Evolutionary conservation across 2,329 filamentous ascomycete species (phyloP).

Genomic region (Coccinonectria pachysandricola): DNA sequence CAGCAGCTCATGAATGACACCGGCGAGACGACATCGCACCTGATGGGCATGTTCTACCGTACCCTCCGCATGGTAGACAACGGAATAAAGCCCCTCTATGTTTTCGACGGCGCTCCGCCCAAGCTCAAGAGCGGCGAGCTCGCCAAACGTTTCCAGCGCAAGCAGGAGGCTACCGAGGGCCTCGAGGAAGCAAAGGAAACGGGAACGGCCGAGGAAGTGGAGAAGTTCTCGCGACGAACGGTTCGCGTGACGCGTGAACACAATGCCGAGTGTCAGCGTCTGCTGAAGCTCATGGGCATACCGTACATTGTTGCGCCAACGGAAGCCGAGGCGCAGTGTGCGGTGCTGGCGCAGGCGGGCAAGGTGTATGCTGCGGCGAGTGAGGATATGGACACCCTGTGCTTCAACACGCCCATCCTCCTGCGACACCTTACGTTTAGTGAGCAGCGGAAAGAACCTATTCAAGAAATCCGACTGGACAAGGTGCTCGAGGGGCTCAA

Average conservation of each 20-base stretch:
- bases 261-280: slow-evolving; percentile 83
- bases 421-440: slow-evolving; percentile 91
- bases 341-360: slow-evolving; percentile 74
- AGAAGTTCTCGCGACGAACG: slow-evolving; percentile 90
- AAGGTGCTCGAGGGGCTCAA: slow-evolving; percentile 76
- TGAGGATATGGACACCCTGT: slow-evolving; percentile 98
- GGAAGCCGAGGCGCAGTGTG: slow-evolving; percentile 95
- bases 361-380: slow-evolving; percentile 96
- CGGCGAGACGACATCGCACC: slow-evolving; percentile 92
- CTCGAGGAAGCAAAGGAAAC: slow-evolving; percentile 96
- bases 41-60: slow-evolving; percentile 99
- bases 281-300: slow-evolving; percentile 91
- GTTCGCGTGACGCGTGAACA: slow-evolving; percentile 95
- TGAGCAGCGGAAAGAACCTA: slow-evolving; percentile 94
- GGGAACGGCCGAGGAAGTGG: slow-evolving; percentile 90
- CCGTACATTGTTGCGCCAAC: slow-evolving; percentile 93
- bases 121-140: slow-evolving; percentile 97
- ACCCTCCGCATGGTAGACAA: slow-evolving; percentile 97
- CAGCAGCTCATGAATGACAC: slow-evolving; percentile 93
- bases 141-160: slow-evolving; percentile 90
- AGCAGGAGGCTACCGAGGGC: slow-evolving; percentile 80
- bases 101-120: slow-evolving; percentile 93
- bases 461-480: slow-evolving; percentile 85
- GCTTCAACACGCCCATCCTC: slow-evolving; percentile 85
- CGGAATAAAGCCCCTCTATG: slow-evolving; percentile 95